These are phyloP conservation scores for Aristolochia fimbriata DNA, from an alignment of 164 flowering plant genomes.

Conservation along the genomic window DNA sequence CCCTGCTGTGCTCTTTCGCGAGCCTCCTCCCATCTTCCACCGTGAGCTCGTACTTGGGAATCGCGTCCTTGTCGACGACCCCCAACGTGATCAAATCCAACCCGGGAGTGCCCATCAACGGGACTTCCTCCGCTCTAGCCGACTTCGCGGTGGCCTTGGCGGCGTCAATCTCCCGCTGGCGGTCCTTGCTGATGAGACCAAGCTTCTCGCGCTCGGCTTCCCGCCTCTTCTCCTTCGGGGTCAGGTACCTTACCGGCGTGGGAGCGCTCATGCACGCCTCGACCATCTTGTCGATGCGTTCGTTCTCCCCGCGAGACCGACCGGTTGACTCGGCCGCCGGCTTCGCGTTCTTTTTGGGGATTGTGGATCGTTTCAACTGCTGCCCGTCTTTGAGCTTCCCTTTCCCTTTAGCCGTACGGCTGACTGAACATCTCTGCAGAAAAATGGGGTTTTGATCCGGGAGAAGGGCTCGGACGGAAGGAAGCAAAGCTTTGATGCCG, in stretches of 20 bases:
- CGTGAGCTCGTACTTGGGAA: constrained; percentile 76
- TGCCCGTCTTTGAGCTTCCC: constrained; percentile 44
- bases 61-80: constrained; percentile 52
- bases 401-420: constrained; percentile 85
- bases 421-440: constrained; percentile 49
- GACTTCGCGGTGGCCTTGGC: constrained; percentile 23
- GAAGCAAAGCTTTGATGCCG: background rate
- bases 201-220: constrained; percentile 78
- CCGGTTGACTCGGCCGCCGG: constrained; percentile 13
- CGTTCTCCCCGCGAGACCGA: constrained; percentile 10
- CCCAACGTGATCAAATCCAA: constrained; percentile 69
- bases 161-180: constrained; percentile 48
- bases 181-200: constrained; percentile 61
- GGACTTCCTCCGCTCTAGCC: constrained; percentile 13
- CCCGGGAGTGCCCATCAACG: constrained; percentile 61
- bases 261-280: constrained; percentile 58
- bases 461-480: background rate
- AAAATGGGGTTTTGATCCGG: constrained; percentile 10
- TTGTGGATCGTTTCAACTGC: constrained; percentile 38
- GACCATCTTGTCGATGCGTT: constrained; percentile 27
- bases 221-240: constrained; percentile 36
- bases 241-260: constrained; percentile 46
- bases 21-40: constrained; percentile 82
- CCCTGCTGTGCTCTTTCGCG: constrained; percentile 83
- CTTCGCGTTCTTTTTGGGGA: constrained; percentile 33